Conservation (phyloP, 352 stramenopile genomes). For the Peronospora farinosa region DNA sequence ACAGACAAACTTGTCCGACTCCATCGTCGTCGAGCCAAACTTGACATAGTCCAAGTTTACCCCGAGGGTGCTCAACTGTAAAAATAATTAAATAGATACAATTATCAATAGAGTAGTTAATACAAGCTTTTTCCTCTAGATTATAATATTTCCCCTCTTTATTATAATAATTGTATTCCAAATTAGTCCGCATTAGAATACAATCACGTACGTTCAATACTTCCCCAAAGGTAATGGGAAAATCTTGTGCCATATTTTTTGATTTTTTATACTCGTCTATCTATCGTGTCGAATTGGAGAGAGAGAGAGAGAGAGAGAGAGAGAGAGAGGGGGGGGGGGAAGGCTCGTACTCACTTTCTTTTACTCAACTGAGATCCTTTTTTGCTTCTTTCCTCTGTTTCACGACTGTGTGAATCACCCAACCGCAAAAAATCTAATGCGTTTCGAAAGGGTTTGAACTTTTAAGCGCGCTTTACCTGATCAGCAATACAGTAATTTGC, state of each 20-base stretch:
- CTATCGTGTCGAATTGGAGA: conserved; percentile 22
- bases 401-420: conserved; percentile 46
- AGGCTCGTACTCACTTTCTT: conserved; percentile 20
- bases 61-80: conserved; percentile 78
- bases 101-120: neutral
- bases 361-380: conserved; percentile 26
- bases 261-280: conserved; percentile 12
- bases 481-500: neutral
- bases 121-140: no score
- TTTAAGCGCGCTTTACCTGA: conserved; percentile 30
- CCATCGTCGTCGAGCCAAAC: conserved; percentile 93
- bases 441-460: conserved; percentile 7
- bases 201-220: conserved; percentile 78
- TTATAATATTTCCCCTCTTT: conserved; percentile 10
- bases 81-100: conserved; percentile 9
- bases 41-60: conserved; percentile 90
- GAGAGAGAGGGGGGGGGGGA: no score
- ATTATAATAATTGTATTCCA: conserved; percentile 8
- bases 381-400: conserved; percentile 59
- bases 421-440: conserved; percentile 17
- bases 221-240: conserved; percentile 87
- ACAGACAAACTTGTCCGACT: conserved; percentile 96
- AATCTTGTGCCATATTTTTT: conserved; percentile 71
- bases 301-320: no score
- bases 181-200: conserved; percentile 3